A percentile compares a stretch with the other conserved stretches of the same genome.
Conservation (phyloP, 805 yeast genomes). For the Kuraishia ogatae region DNA sequence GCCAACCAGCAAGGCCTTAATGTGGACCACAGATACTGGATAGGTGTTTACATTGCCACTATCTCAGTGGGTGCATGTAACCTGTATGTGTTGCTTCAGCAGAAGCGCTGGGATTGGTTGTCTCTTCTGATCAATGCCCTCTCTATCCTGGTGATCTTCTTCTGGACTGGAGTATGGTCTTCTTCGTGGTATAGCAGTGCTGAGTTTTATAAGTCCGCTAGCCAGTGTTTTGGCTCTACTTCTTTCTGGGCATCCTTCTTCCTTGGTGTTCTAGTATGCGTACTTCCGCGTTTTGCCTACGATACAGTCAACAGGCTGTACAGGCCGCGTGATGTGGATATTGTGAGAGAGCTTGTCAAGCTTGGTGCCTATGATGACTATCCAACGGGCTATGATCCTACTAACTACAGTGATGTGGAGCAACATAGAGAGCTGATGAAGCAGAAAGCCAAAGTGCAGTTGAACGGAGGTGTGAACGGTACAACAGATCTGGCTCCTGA, state of each 20-base stretch:
- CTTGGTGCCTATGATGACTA: constrained; percentile 43
- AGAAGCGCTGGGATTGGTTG: constrained; percentile 74
- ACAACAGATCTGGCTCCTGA: not conserved
- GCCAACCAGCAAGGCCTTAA: constrained; percentile 34
- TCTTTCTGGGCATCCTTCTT: constrained; percentile 59
- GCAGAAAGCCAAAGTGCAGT: not conserved
- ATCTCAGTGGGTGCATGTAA: constrained; percentile 60
- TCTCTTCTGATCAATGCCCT: constrained; percentile 42
- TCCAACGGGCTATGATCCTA: constrained; percentile 46
- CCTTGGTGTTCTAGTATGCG: constrained; percentile 42
- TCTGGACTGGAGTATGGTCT: constrained; percentile 82
- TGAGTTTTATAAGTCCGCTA: constrained; percentile 59
- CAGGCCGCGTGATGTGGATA: constrained; percentile 60
- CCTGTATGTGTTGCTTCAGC: constrained; percentile 57
- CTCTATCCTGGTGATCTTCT: constrained; percentile 49
- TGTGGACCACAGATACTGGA: constrained; percentile 60
- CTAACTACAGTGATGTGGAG: constrained; percentile 25
- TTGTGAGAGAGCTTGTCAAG: constrained; percentile 53
- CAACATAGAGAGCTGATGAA: constrained; percentile 7
- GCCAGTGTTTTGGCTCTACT: constrained; percentile 51
- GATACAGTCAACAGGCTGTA: constrained; percentile 44
- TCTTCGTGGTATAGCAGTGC: constrained; percentile 34
- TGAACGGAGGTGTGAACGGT: not conserved
- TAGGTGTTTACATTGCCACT: constrained; percentile 55
- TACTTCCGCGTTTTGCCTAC: constrained; percentile 52